Evolutionary conservation across 2,329 filamentous ascomycete genomes (phyloP), one percentile per base, ranked within the genome.

Genomic region (Sporothrix curviconia): DNA sequence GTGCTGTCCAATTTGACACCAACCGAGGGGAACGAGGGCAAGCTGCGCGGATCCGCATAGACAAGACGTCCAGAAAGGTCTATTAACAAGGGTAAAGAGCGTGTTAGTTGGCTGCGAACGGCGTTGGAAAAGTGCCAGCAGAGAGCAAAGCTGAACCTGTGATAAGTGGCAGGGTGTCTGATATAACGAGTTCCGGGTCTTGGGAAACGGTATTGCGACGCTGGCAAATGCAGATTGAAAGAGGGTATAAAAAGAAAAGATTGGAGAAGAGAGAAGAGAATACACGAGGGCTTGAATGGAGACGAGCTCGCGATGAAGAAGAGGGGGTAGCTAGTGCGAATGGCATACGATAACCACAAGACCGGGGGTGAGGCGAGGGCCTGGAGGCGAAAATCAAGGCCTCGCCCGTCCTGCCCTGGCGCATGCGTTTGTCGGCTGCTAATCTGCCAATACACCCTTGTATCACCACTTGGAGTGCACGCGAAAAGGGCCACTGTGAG

Each of bases 11-110:
- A 65, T 55, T 69, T 73, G 58, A 90, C 76, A 37, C 88, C 86
- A 58, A 78, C 69, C 9, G 86, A 84, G 12, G 89, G 88, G 65
- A 80, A 92, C 66, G 86, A 88, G 37, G 89, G 89, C 22, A 94
- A 79, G 64, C 89, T 84, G 66, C 83, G 78, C 43, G 87, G 82
- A 65, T 82, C 80, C 59, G 88, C 88, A 75, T 90, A 88, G 69
- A 84, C 87, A 59, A 91, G 74, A 55, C 73, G 74, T 46, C 76
- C 76, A 37, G 59, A 57, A 7, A 24, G 24, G 22, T 57, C 56
- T 54, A 46, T 46, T 25, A 34, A 25, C 32, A 46, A 15, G 39
- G 17, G 12, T 30, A 14, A 25, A 15, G 24, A 36, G 24, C 15
- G 50, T 55, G 51, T 55, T 36, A 55, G 51, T 55, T n/a, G n/a